Base-by-base conservation (phyloP, 345 rosid genomes). In the Populus euphratica region DNA sequence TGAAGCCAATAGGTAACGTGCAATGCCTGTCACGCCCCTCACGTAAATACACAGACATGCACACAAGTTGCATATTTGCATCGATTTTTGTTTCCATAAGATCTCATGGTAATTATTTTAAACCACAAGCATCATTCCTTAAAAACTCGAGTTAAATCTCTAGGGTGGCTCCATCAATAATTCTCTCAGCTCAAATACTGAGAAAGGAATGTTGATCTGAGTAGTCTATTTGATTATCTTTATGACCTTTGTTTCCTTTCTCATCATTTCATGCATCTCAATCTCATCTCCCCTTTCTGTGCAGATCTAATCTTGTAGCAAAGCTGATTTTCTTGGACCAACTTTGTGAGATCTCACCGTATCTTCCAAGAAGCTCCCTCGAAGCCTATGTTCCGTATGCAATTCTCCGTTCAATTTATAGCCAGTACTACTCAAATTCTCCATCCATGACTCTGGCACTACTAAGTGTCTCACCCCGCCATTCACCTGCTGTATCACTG, bases 241-340 rank as follows among this genome's bases (percentile, higher is more conserved):
- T 54, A 6, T 54, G 13, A 21, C 62, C 13, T 54, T n/a, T 54
- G 62, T 54, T 21, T 54, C n/a, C 62, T 54, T n/a, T 21, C 62
- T 21, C 27, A 54, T 54, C 23, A 21, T 21, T 43, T 54, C 27
- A 20, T n/a, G 25, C 2, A 17, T 50, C 59, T 54, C 25, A 8
- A 54, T 54, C 1, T 21, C 62, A 7, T 20, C 25, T 54, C 27
- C 2, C 50, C 65, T 8, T 69, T 71, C 16, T 85, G 10, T 49
- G 78, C 92, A 94, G 98, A 81, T 90, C 97, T 88, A 97, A 91
- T 85, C 93, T 94, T 12, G 94, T 94, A 33, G 95, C 97, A 17
- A 94, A 94, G 89, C 90, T 96, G 63, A 91, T 94, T 63, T 96
- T 96, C 92, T 84, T 96, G 38, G 99, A 96, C 85, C 98, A 94